Evolutionary conservation across 208 protist genomes (phyloP).

Genomic region (Leishmania turanica): DNA sequence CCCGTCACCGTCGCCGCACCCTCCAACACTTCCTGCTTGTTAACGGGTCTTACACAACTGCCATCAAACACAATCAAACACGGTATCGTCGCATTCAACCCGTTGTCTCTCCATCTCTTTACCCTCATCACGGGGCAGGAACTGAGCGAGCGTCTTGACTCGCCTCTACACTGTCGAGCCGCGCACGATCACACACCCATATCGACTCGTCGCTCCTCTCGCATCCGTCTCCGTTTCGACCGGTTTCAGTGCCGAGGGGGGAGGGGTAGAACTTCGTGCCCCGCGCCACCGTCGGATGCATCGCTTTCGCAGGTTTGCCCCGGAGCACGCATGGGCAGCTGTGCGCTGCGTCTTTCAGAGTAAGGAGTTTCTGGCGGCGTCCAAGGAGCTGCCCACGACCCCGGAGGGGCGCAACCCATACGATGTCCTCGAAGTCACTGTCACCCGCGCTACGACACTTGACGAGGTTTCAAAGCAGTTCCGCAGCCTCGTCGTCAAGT

Average conservation of each 20-base stretch:
- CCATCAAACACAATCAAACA: neutral
- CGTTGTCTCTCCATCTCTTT: slow-evolving; percentile 14
- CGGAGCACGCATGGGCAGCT: slow-evolving; percentile 7
- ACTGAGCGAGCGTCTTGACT: neutral
- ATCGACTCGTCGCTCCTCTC: neutral
- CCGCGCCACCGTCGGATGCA: slow-evolving; percentile 20
- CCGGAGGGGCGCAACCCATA: slow-evolving; percentile 89
- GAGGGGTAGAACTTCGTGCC: neutral
- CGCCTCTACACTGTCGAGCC: neutral
- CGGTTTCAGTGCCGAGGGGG: neutral
- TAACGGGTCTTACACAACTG: neutral
- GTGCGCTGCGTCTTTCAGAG: slow-evolving; percentile 77
- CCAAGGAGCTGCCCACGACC: slow-evolving; percentile 79
- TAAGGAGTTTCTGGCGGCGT: slow-evolving; percentile 75
- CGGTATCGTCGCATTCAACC: neutral
- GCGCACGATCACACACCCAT: neutral
- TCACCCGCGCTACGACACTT: slow-evolving; percentile 68
- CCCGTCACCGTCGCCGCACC: neutral
- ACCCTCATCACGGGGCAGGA: neutral
- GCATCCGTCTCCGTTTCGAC: neutral
- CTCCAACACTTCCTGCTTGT: neutral
- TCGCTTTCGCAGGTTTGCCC: slow-evolving; percentile 21
- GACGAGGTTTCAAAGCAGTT: slow-evolving; percentile 91
- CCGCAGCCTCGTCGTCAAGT: slow-evolving; percentile 79
- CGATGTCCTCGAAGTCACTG: slow-evolving; percentile 87